Evolutionary conservation across 768 basidiomycete genomes (phyloP), one percentile per base, ranked within the genome.

Genomic region (Amanita brunnescens): DNA sequence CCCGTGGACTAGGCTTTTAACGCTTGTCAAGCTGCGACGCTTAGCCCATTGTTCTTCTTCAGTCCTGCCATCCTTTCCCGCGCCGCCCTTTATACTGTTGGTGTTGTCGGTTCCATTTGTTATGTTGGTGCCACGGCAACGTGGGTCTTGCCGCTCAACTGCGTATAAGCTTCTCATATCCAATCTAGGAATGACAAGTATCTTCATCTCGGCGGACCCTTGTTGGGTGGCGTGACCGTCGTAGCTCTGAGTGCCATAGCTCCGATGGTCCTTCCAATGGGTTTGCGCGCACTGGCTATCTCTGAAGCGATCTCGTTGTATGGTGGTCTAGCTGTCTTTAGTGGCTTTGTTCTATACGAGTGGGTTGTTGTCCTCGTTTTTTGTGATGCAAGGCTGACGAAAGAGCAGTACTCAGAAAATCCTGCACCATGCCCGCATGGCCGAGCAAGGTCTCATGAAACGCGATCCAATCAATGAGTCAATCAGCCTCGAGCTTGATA

Each of bases 111-210:
- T 3, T 80, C 87, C 2, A 77, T 94, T 23, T 84, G 84, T 10
- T 95, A 91, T 62, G 76, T 95, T 20, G 91, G 91, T 18, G 90
- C 91, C 3, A 95, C 91, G 30, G 91, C 91, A 21, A 82, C 70
- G 85, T 83, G 57, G 54, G 75, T 51, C 56, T 32, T 33, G 14
- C 54, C 39, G 49, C n/a, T 23, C 16, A 18, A n/a, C 6, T 8
- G 42, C 49, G 13, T 23, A 13, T 14, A 18, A n/a, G 24, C 52
- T 3, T 2, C 18, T 39, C 2, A 18, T 49, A 24, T 21, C 37
- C 12, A 42, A 34, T 42, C 24, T 53, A 78, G 78, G 54, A 88
- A 80, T 59, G 91, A 93, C 67, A 85, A 81, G 62, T 94, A 87
- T 63, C 69, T 94, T 33, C 84, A 87, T 64, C 78, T 90, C 69